Base-by-base conservation (phyloP, 73 alveolate genomes). In the Paramecium tetraurelia region DNA sequence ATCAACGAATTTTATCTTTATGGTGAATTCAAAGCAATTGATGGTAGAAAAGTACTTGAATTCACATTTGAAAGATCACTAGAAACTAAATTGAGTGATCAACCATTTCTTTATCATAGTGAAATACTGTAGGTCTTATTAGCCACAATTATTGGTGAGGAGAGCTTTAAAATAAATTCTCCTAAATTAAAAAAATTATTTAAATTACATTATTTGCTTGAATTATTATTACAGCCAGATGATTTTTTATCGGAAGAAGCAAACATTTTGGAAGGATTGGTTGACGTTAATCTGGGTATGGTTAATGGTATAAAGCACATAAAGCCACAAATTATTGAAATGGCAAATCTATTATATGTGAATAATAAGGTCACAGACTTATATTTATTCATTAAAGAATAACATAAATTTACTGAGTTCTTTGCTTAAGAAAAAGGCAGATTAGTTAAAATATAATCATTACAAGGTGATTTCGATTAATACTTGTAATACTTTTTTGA, bases 121-220 rank as follows among this genome's bases (percentile, higher is more conserved):
- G 94, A 89, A 71, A 77, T 89, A n/a, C 40, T 89, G 1, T 58
- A 89, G 12, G 86, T 89, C 0, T 89, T 89, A 36, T 43, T 89
- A 11, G 38, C 68, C 7, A 89, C 89, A 11, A 59, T 89, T 10
- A 63, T 70, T 24, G 94, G 94, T 24, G 94, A 89, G 21, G 94
- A 89, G 53, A 70, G 92, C 10, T 89, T 83, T 24, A 70, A 77
- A 40, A 71, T 89, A 16, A 89, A 89, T 71, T 22, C 92, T 4
- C 87, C 94, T 22, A 89, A 89, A 50, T 83, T 89, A 38, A 89
- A 89, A 46, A 89, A 89, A 44, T 38, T 89, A 16, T 89, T 89
- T 57, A 77, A 77, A 48, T 43, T 70, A 35, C 80, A 77, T 89
- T 89, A 89, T 89, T 16, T 89, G 29, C 41, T 89, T 4, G 89